phyloP scores from a whole-genome alignment of 2,329 filamentous ascomycete genomes.

The Raffaelea albimanens region DNA sequence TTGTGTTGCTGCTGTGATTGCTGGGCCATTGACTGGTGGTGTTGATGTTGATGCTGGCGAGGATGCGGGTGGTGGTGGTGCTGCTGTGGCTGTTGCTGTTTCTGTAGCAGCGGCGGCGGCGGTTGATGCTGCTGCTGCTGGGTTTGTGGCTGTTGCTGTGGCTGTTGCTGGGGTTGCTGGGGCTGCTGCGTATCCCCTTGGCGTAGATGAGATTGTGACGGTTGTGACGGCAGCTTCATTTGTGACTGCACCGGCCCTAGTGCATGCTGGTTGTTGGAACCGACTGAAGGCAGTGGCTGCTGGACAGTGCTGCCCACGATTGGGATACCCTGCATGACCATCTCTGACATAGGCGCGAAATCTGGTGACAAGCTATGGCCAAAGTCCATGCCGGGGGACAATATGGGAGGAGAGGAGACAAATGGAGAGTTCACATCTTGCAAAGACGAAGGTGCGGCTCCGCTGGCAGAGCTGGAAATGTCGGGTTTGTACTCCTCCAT shows the following conservation, averaged over 20 bases:
- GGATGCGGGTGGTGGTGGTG: constrained; percentile 5
- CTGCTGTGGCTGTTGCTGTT: constrained; percentile 4
- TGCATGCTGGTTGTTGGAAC: constrained; percentile 1
- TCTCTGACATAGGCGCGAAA: constrained; percentile 41
- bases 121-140: constrained; percentile 22
- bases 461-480: constrained; percentile 26
- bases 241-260: constrained; percentile 6
- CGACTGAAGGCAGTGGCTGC: not conserved
- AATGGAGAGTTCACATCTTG: constrained; percentile 41
- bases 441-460: constrained; percentile 20
- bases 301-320: constrained; percentile 18
- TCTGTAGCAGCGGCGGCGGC: constrained; percentile 11
- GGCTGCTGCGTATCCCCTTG: not conserved
- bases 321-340: constrained; percentile 44
- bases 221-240: constrained; percentile 8
- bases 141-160: constrained; percentile 12
- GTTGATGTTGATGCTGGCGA: not conserved
- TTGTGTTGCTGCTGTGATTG: constrained; percentile 6
- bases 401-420: constrained; percentile 40
- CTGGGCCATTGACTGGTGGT: too few relatives aligned
- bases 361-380: constrained; percentile 29
- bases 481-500: constrained; percentile 41
- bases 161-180: constrained; percentile 4
- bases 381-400: constrained; percentile 45
- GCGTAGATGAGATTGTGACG: constrained; percentile 17